Base-by-base conservation (phyloP, 106 monocot genomes). In the Hemerocallis citrina region DNA sequence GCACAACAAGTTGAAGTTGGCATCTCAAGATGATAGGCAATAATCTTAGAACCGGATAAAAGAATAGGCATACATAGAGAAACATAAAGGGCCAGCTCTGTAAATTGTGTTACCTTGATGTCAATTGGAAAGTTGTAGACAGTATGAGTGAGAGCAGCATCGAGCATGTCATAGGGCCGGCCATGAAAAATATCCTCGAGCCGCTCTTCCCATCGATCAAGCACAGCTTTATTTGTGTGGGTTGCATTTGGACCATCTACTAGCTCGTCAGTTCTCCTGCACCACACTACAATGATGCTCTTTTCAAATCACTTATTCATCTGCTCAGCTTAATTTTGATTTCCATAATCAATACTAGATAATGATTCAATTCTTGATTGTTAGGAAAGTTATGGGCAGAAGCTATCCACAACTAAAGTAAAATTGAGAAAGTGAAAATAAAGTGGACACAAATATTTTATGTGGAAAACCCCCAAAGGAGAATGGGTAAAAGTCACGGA, bases 121-220 rank as follows among this genome's bases (percentile, higher is more conserved):
- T 92, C 88, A 34, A 92, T 81, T 24, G 92, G 88, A 66, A 79
- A 92, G 32, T 65, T 88, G 19, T 68, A 49, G 7, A 84, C 73
- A 5, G 84, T 85, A 52, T 79, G 76, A 4, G 84, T 72, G 20
- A 85, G 66, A 37, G 84, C 75, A 15, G 79, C 84, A 76, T 85
- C 84, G 34, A 85, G 65, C 84, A 85, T 80, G 54, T 85, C 84
- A 37, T 85, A 85, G 11, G 84, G 79, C 1, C 66, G 75, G n/a
- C 79, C 79, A 2, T 57, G 46, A n/a, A 85, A 85, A 23, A 79
- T 64, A 57, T 73, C 79, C 14, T 85, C 84, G 36, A 85, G 59
- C 62, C 79, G 64, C 4, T 46, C 20, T 52, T 85, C 79, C 84
- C 84, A 85, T 56, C 79, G 32, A 43, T 85, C 79, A 24, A 85